These are phyloP conservation scores for Polytrichum formosum DNA, from an alignment of 225 moss, liverwort and hornwort species.

Conservation along the genomic window DNA sequence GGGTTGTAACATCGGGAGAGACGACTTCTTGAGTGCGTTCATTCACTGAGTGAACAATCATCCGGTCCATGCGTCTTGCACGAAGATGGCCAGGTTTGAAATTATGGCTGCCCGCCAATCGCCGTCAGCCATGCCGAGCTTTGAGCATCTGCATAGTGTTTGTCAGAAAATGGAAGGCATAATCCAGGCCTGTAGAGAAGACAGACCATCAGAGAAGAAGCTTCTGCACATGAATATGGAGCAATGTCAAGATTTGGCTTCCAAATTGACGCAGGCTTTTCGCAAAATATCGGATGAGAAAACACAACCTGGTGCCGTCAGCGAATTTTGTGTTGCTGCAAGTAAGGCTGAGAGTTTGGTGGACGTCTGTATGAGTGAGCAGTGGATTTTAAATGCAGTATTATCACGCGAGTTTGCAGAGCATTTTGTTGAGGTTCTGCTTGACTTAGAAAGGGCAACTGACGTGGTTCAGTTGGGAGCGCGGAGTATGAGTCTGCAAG, in stretches of 20 bases:
- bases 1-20: too few species aligned
- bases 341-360: conserved; percentile 14
- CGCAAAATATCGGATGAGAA: background rate
- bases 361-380: conserved; percentile 6
- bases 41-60: too few species aligned
- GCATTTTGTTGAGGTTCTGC: conserved; percentile 24
- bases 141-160: background rate
- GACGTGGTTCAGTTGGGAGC: conserved; percentile 3
- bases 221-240: conserved; percentile 5
- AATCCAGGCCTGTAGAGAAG: background rate
- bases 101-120: too few species aligned
- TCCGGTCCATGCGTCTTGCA: too few species aligned
- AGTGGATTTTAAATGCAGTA: conserved; percentile 33
- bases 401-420: conserved; percentile 26
- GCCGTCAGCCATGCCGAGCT: background rate
- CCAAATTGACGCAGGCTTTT: background rate
- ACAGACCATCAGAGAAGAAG: background rate
- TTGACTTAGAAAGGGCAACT: conserved; percentile 25
- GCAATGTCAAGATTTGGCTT: conserved; percentile 14
- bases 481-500: background rate
- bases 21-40: too few species aligned
- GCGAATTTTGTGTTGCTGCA: conserved; percentile 8
- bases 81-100: too few species aligned
- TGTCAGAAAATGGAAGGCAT: background rate
- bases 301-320: background rate